Evolutionary conservation across 768 basidiomycete species (phyloP).

Genomic region (Suillus alpinus): DNA sequence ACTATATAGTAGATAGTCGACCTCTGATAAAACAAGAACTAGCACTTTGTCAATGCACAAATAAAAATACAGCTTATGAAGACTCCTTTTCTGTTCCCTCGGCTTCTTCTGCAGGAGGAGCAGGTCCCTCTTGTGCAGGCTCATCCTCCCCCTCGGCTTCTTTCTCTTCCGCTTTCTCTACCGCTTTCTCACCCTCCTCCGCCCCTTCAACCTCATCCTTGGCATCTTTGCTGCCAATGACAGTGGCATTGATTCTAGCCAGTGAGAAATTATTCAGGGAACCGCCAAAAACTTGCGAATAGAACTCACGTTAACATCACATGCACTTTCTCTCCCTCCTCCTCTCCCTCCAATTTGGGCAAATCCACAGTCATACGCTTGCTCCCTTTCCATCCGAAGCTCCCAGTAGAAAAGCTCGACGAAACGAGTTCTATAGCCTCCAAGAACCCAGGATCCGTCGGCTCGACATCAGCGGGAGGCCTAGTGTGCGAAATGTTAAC

Average conservation of each 20-base stretch:
- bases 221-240: constrained; percentile 64
- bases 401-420: constrained; percentile 66
- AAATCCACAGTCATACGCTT: constrained; percentile 68
- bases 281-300: neutral
- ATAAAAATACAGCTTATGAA: constrained; percentile 4
- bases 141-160: constrained; percentile 18
- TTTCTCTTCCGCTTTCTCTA: constrained; percentile 27
- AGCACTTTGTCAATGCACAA: neutral
- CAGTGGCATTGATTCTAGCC: constrained; percentile 73
- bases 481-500: constrained; percentile 66
- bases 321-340: constrained; percentile 62
- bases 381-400: constrained; percentile 83
- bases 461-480: constrained; percentile 37
- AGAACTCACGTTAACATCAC: constrained; percentile 70
- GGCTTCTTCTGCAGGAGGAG: constrained; percentile 14
- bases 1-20: neutral
- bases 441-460: constrained; percentile 59
- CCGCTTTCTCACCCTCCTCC: constrained; percentile 29
- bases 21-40: neutral
- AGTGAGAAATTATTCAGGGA: constrained; percentile 1
- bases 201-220: constrained; percentile 37
- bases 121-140: constrained; percentile 18
- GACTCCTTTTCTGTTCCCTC: constrained; percentile 7
- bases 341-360: constrained; percentile 43
- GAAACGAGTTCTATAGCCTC: constrained; percentile 55